These are phyloP conservation scores for Paraphoma sp. DNA, from an alignment of 2,329 filamentous ascomycete genomes.

Conservation along the genomic window DNA sequence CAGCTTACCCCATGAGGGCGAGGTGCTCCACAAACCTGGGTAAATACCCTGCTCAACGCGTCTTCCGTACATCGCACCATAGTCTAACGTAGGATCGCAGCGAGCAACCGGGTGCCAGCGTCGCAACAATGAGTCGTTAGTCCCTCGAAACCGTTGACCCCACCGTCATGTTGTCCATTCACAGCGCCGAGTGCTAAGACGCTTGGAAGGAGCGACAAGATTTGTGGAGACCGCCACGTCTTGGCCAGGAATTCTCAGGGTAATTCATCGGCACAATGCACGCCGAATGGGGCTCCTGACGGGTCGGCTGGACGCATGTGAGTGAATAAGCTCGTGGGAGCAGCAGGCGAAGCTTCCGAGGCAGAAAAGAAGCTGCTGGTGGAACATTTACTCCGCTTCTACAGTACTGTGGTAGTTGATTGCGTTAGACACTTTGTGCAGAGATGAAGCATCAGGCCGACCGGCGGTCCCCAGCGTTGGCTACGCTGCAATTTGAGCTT, in stretches of 20 bases:
- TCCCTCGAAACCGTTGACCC: constrained; percentile 8
- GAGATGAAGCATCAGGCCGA: constrained; percentile 4
- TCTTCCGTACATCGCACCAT: constrained; percentile 13
- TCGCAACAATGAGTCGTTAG: constrained; percentile 20
- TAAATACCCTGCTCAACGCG: constrained; percentile 13
- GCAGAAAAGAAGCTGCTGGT: constrained; percentile 24
- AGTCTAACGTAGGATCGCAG: constrained; percentile 14
- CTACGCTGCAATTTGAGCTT: constrained; percentile 9
- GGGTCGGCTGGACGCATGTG: constrained; percentile 20
- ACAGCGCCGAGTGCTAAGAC: constrained; percentile 24
- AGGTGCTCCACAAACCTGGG: constrained; percentile 28
- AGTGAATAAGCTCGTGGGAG: constrained; percentile 27
- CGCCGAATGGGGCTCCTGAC: constrained; percentile 23
- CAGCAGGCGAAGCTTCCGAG: constrained; percentile 18
- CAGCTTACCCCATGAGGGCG: constrained; percentile 26
- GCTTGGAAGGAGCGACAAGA: constrained; percentile 20
- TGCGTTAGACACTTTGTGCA: constrained; percentile 14
- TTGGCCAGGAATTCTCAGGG: constrained; percentile 25
- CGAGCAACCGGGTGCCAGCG: constrained; percentile 10
- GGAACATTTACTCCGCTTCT: constrained; percentile 26
- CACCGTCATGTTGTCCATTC: constrained; percentile 18
- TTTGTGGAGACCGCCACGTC: constrained; percentile 28
- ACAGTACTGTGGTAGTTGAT: constrained; percentile 4
- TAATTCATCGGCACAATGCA: constrained; percentile 26
- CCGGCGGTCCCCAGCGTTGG: constrained; percentile 11